Conservation (phyloP, 2,329 filamentous ascomycete species). For the Dactylella cylindrospora region DNA sequence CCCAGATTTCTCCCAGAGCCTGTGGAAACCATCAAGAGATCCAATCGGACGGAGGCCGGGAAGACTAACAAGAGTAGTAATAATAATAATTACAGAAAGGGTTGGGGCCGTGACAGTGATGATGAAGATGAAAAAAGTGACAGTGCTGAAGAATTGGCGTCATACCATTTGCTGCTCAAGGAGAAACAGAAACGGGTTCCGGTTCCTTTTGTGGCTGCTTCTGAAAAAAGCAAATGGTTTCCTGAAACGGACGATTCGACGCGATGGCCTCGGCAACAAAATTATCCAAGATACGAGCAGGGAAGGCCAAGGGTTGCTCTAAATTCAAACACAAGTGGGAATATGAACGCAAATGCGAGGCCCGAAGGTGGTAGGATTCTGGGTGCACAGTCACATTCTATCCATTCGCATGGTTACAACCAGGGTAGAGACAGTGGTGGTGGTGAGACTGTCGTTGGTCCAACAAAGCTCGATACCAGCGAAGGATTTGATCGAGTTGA, state of each 20-base stretch:
- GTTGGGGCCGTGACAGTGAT: constrained; percentile 43
- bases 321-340: too few species aligned
- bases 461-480: too few species aligned
- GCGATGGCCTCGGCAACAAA: constrained; percentile 16
- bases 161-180: not conserved
- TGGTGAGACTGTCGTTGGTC: too few species aligned
- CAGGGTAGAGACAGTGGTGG: too few species aligned
- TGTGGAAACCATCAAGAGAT: constrained; percentile 47
- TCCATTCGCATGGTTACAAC: too few species aligned
- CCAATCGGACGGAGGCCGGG: constrained; percentile 46
- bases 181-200: constrained; percentile 24
- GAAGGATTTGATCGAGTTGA: too few species aligned
- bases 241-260: constrained; percentile 16
- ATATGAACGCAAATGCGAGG: too few species aligned
- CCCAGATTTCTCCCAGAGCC: constrained; percentile 45
- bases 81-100: constrained; percentile 16
- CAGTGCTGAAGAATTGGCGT: constrained; percentile 16
- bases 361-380: too few species aligned
- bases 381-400: too few species aligned
- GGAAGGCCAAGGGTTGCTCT: too few species aligned
- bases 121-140: constrained; percentile 17
- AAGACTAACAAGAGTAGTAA: constrained; percentile 19
- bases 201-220: constrained; percentile 21
- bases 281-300: too few species aligned
- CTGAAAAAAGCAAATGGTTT: constrained; percentile 44